Percentiles rank a stretch among this genome's conserved stretches.
These are phyloP conservation scores for Skeletonema tropicum DNA, from an alignment of 108 stramenopile genomes.

Conservation along the genomic window DNA sequence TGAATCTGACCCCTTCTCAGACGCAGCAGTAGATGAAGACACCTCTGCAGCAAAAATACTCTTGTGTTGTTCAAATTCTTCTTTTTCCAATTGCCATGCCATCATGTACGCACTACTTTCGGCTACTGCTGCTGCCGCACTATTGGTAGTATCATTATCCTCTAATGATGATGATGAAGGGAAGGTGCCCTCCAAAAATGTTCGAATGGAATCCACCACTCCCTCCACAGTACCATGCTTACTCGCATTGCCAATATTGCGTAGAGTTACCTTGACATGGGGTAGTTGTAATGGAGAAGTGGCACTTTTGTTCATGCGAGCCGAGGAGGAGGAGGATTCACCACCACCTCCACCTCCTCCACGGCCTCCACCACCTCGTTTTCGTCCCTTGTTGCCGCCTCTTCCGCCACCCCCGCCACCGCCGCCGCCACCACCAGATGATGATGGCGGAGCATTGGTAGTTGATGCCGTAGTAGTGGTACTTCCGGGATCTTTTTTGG, in stretches of 20 bases:
- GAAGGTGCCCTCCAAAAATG: constrained; percentile 43
- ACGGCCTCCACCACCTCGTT: constrained; percentile 13
- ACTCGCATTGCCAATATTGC: constrained; percentile 30
- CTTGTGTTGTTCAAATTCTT: constrained; percentile 36
- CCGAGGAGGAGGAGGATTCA: background rate
- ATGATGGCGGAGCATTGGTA: background rate
- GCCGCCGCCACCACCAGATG: constrained; percentile 4
- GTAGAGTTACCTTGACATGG: constrained; percentile 48
- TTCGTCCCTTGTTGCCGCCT: constrained; percentile 23
- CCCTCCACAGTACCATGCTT: constrained; percentile 23
- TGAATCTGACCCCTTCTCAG: background rate
- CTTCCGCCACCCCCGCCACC: too few species aligned
- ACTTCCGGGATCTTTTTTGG: background rate
- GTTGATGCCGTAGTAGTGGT: background rate
- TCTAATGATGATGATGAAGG: constrained; percentile 13
- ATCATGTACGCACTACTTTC: constrained; percentile 32
- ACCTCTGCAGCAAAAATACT: constrained; percentile 14
- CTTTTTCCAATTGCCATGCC: constrained; percentile 39
- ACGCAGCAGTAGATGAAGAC: background rate
- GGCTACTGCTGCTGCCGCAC: background rate
- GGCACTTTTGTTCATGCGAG: constrained; percentile 19
- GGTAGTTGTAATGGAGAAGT: constrained; percentile 45
- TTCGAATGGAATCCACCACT: constrained; percentile 31
- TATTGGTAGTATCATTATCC: background rate
- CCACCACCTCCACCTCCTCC: constrained; percentile 14